These are phyloP conservation scores for Metschnikowia rubicola DNA, from an alignment of 805 yeast genomes.

Conservation along the genomic window DNA sequence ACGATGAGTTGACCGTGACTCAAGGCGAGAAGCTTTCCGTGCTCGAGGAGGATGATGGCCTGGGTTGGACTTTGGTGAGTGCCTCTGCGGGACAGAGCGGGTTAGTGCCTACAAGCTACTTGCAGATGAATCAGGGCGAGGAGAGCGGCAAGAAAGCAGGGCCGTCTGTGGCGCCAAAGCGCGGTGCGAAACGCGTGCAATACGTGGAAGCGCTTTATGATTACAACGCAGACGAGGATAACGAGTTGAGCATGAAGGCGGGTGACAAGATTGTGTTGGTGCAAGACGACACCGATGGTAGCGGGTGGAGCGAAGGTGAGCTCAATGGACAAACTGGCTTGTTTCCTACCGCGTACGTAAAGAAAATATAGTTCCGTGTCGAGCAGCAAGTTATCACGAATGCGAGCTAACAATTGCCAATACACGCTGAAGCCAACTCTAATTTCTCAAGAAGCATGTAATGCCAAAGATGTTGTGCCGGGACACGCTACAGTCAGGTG, in stretches of 20 bases:
- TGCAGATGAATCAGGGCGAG: conserved; percentile 35
- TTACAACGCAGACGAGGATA: conserved; percentile 73
- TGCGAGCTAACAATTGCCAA: too few relatives aligned
- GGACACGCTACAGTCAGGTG: background rate
- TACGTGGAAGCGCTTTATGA: conserved; percentile 71
- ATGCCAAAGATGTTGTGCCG: too few relatives aligned
- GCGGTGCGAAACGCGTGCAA: conserved; percentile 62
- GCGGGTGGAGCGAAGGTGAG: conserved; percentile 97
- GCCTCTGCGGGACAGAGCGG: conserved; percentile 52
- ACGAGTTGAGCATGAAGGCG: conserved; percentile 65
- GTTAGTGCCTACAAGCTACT: conserved; percentile 80
- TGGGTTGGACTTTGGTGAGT: conserved; percentile 81
- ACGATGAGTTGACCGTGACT: conserved; percentile 64
- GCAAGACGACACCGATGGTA: conserved; percentile 55
- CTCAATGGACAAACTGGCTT: conserved; percentile 61
- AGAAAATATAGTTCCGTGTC: conserved; percentile 23
- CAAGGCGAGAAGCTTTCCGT: conserved; percentile 63
- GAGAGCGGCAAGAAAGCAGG: conserved; percentile 46
- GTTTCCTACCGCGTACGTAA: conserved; percentile 77
- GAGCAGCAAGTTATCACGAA: too few relatives aligned
- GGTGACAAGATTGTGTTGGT: conserved; percentile 74
- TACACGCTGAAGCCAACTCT: too few relatives aligned
- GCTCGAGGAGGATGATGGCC: conserved; percentile 72
- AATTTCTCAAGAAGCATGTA: too few relatives aligned
- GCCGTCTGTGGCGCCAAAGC: conserved; percentile 77